Conservation (phyloP, 2,329 filamentous ascomycete genomes). For the Rhynchosporium agropyri region DNA sequence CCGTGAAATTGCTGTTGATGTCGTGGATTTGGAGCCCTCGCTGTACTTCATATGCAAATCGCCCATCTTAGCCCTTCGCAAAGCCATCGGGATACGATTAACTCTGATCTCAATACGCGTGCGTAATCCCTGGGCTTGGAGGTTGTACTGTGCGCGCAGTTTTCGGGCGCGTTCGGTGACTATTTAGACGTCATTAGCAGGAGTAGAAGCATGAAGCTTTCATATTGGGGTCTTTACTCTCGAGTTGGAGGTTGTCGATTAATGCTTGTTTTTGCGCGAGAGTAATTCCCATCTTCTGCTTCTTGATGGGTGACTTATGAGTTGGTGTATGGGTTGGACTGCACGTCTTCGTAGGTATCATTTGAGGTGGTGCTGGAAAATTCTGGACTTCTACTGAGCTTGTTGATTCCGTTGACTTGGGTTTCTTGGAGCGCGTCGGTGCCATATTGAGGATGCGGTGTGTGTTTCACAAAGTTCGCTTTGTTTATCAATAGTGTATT, state of each 20-base stretch:
- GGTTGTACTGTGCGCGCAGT: slow-evolving; percentile 83
- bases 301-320: slow-evolving; percentile 63
- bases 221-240: slow-evolving; percentile 61
- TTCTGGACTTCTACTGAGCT: slow-evolving; percentile 36
- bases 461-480: slow-evolving; percentile 27
- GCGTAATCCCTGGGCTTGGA: slow-evolving; percentile 83
- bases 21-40: slow-evolving; percentile 22
- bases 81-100: slow-evolving; percentile 81
- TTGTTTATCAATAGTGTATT: neutral
- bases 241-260: slow-evolving; percentile 86
- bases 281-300: slow-evolving; percentile 62
- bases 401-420: slow-evolving; percentile 47
- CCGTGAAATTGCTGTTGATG: slow-evolving; percentile 25
- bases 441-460: slow-evolving; percentile 46
- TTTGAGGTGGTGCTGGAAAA: slow-evolving; percentile 38
- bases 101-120: slow-evolving; percentile 90
- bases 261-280: slow-evolving; percentile 79
- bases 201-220: neutral
- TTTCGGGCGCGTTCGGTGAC: slow-evolving; percentile 87
- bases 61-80: slow-evolving; percentile 80
- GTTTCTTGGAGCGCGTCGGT: slow-evolving; percentile 50
- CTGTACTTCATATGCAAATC: slow-evolving; percentile 58
- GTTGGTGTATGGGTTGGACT: slow-evolving; percentile 43
- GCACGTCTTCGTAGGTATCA: slow-evolving; percentile 45
- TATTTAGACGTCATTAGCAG: slow-evolving; percentile 44